Conservation (phyloP, 1,284 basidiomycete species). For the Ceraceosorus guamensis region DNA sequence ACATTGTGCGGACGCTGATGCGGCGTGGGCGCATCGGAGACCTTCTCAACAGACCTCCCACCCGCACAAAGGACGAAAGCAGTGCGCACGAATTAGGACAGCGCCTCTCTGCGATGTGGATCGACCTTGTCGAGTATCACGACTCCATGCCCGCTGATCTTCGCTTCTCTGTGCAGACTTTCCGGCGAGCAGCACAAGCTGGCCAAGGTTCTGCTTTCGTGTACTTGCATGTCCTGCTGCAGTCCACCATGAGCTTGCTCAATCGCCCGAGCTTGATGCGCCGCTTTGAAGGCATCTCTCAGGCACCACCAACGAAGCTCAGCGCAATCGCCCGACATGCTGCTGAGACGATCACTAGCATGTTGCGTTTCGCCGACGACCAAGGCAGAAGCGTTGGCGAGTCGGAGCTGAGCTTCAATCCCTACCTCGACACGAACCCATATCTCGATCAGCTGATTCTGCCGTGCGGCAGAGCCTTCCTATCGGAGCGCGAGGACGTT, state of each 20-base stretch:
- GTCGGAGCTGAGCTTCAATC: too few relatives aligned
- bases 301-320: slow-evolving; percentile 5
- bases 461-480: slow-evolving; percentile 28
- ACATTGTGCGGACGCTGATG: slow-evolving; percentile 28
- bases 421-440: slow-evolving; percentile 12
- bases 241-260: slow-evolving; percentile 34
- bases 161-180: slow-evolving; percentile 31
- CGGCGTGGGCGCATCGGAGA: slow-evolving; percentile 34
- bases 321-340: slow-evolving; percentile 24
- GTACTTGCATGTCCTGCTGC: slow-evolving; percentile 35
- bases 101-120: slow-evolving; percentile 22
- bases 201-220: slow-evolving; percentile 32
- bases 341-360: slow-evolving; percentile 32
- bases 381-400: slow-evolving; percentile 4
- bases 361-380: slow-evolving; percentile 18
- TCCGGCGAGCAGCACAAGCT: slow-evolving; percentile 26
- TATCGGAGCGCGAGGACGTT: slow-evolving; percentile 27
- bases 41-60: slow-evolving; percentile 22
- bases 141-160: slow-evolving; percentile 22
- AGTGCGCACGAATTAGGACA: not conserved
- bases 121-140: slow-evolving; percentile 32
- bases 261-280: slow-evolving; percentile 28
- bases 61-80: too few relatives aligned
- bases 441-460: slow-evolving; percentile 36
- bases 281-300: not conserved